Evolutionary conservation across 2,329 filamentous ascomycete species (phyloP).

Genomic region (Fusarium chuoi): DNA sequence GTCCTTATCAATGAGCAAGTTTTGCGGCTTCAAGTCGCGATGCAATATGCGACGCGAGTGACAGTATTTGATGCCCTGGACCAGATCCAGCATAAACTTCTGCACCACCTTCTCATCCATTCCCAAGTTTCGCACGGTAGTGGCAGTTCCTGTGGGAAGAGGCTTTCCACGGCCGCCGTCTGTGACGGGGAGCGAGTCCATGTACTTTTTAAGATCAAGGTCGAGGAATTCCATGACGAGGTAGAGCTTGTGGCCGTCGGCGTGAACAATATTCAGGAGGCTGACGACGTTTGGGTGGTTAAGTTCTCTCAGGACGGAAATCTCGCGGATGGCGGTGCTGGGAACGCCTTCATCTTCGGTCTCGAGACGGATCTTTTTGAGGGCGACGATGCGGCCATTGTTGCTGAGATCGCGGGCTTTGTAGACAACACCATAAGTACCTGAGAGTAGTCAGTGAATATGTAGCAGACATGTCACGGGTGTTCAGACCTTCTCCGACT

Average conservation of each 20-base stretch:
- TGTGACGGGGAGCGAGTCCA: conserved; percentile 86
- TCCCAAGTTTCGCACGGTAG: conserved; percentile 66
- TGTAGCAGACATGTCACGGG: not conserved
- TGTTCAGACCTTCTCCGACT: conserved; percentile 82
- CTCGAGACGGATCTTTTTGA: conserved; percentile 96
- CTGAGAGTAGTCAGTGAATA: conserved; percentile 55
- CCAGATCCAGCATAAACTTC: conserved; percentile 91
- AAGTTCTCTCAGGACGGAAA: conserved; percentile 94
- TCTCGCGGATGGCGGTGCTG: conserved; percentile 92
- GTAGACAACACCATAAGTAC: conserved; percentile 95
- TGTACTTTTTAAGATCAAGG: conserved; percentile 94
- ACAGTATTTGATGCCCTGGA: conserved; percentile 86
- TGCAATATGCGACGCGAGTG: conserved; percentile 89
- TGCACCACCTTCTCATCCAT: conserved; percentile 84
- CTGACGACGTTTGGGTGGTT: conserved; percentile 89
- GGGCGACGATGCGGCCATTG: conserved; percentile 84
- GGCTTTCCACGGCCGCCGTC: conserved; percentile 88
- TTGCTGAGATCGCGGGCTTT: conserved; percentile 88
- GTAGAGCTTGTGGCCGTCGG: conserved; percentile 94
- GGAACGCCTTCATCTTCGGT: conserved; percentile 95
- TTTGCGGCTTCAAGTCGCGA: conserved; percentile 90
- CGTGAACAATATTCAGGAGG: conserved; percentile 91
- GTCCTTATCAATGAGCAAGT: conserved; percentile 84
- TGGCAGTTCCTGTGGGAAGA: conserved; percentile 78
- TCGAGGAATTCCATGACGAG: conserved; percentile 94